Conservation (phyloP, 768 basidiomycete genomes). For the Naganishia antarctica region DNA sequence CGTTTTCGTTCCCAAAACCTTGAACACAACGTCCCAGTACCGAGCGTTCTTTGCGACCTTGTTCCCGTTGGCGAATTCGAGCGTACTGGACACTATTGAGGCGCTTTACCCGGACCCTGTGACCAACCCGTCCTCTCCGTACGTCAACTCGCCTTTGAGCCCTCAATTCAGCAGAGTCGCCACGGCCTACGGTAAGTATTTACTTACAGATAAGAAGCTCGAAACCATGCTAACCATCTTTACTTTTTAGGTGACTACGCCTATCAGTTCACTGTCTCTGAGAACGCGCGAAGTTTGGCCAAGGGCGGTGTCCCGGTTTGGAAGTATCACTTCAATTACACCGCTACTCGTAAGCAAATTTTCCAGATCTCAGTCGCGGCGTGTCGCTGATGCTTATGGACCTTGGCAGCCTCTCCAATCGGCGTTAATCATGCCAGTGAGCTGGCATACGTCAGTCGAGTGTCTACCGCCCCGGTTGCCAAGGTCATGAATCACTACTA, state of each 20-base stretch:
- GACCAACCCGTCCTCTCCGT: no score
- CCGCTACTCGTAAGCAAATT: background rate
- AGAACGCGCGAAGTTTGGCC: constrained; percentile 4
- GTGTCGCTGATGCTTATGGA: background rate
- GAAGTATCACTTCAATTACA: constrained; percentile 24
- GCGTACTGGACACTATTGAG: background rate
- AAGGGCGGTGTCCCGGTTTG: constrained; percentile 9
- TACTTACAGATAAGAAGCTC: no score
- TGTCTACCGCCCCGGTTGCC: constrained; percentile 1
- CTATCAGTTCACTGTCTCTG: constrained; percentile 14
- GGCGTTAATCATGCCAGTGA: constrained; percentile 15
- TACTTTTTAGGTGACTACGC: constrained; percentile 25
- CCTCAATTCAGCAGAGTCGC: no score
- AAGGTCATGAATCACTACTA: constrained; percentile 23
- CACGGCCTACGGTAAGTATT: no score
- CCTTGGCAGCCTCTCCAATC: background rate
- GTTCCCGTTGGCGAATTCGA: constrained; percentile 19
- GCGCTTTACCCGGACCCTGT: no score
- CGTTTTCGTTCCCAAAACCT: constrained; percentile 5
- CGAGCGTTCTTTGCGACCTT: background rate
- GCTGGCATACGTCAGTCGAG: constrained; percentile 6
- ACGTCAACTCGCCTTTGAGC: no score
- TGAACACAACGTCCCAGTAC: background rate
- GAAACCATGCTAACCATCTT: no score
- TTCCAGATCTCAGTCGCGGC: background rate